Base-by-base conservation (phyloP, 108 stramenopile species). In the Mediolabrus comicus region DNA sequence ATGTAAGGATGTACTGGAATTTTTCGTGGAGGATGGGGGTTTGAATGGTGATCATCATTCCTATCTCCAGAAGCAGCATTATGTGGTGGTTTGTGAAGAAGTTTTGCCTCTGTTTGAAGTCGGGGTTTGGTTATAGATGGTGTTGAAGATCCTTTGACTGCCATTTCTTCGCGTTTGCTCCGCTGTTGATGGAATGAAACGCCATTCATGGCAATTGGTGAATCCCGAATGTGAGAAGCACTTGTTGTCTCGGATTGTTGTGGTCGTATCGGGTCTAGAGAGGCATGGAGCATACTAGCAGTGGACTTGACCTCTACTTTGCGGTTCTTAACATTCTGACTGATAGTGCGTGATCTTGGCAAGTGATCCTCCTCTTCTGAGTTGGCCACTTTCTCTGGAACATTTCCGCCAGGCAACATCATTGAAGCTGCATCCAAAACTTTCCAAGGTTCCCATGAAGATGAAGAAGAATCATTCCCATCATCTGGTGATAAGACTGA, bases 1-100 rank as follows among this genome's bases (percentile, higher is more conserved):
- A 90, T 83, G 61, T 93, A 93, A 0, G 89, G 92, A 68, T 93
- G 86, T 9, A 72, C 56, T 35, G 83, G 87, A 77, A 93, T 90
- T 66, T 77, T 82, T 27, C 71, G 46, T 27, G 53, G 33, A 1
- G 35, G 69, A 41, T 74, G 65, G 39, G 72, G 71, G 77, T 51
- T 53, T 24, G 53, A 62, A 31, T 76, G 61, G 2, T 27, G 25
- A 9, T 32, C 59, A n/a, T 49, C 49, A 28, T 27, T 49, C 11
- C 52, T 61, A 25, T 60, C 49, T 39, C 25, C 36, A 13, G 38
- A 24, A 41, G 2, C 49, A 55, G 46, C 33, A 55, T 43, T 53
- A 24, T 46, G 43, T 4, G 32, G 26, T 13, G 53, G 65, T 30
- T 62, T 62, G 25, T 74, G 70, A 4, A 67, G 46, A n/a, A 66